Evolutionary conservation across 805 yeast genomes (phyloP).

Genomic region (Pichia pseudocactophila): DNA sequence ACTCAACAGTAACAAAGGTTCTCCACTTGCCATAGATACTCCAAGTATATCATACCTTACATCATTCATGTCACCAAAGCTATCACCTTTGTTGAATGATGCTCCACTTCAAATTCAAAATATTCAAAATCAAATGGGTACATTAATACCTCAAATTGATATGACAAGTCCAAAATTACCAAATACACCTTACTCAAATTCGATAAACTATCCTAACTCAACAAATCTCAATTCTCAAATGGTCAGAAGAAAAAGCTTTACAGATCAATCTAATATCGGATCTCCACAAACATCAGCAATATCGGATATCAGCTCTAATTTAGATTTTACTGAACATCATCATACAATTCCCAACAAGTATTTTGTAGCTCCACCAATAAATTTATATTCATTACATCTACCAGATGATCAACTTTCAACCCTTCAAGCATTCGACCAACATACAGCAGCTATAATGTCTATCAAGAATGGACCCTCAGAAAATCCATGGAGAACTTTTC

Average conservation of each 20-base stretch:
- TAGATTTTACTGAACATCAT: slow-evolving; percentile 1
- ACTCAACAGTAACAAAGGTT: not conserved
- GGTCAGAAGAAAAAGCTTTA: no score
- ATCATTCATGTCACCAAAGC: not conserved
- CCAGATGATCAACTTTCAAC: slow-evolving; percentile 24
- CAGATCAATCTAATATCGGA: no score
- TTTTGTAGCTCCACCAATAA: slow-evolving; percentile 2
- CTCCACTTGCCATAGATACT: slow-evolving; percentile 2
- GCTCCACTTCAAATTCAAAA: not conserved
- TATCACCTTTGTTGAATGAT: not conserved
- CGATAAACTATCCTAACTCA: not conserved
- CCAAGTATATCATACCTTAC: not conserved
- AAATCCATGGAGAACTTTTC: slow-evolving; percentile 56
- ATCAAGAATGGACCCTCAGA: slow-evolving; percentile 56
- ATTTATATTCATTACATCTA: slow-evolving; percentile 17
- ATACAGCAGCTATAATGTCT: slow-evolving; percentile 48
- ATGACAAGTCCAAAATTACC: slow-evolving; percentile 5
- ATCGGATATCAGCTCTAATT: slow-evolving; percentile 1
- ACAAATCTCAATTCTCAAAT: not conserved
- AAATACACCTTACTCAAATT: not conserved
- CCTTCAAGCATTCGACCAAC: slow-evolving; percentile 33
- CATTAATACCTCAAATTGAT: not conserved
- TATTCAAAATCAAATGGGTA: not conserved
- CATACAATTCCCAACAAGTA: slow-evolving; percentile 12
- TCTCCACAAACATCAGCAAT: no score